Base-by-base conservation (phyloP, 495 filamentous ascomycete genomes). In the Tuber umbilicatum region DNA sequence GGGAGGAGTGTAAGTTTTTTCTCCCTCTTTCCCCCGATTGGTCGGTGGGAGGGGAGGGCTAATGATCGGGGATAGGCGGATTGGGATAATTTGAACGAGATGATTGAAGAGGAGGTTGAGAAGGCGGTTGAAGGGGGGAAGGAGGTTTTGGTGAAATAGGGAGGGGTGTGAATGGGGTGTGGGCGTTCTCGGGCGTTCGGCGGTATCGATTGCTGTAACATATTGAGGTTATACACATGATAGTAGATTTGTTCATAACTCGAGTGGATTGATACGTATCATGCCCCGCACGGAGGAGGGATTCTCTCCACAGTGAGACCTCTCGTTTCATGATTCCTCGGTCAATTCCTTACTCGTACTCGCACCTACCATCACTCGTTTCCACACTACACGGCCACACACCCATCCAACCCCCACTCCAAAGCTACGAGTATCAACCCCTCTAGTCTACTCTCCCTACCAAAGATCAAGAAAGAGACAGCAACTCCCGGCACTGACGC, bases 1-100 rank as follows among this genome's bases (percentile, higher is more conserved):
- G 93, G 96, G 84, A 89, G 90, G 81, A 94, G 95, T 91, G 90
- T 92, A 84, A 89, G 86, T 82, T 94, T 76, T 40, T 2, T 90
- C 88, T 89, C 88, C 85, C 85, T 85, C 73, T 85, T 85, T 50
- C 84, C 89, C 73, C 85, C 85, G 50, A 81, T 10, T 47, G 70
- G n/a, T n/a, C n/a, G n/a, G 35, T 71, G 43, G 6, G 50, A 16
- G 23, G 43, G 39, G 40, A n/a, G 31, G 31, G 50, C 38, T 76
- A 16, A 55, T 50, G 10, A 35, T 9, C n/a, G 68, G 16, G 55
- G 19, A 9, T 72, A 79, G 77, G 73, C 71, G 42, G 69, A 74
- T 69, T 79, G 77, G 77, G 47, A 47, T 40, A 76, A 78, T 42
- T 40, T 79, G 50, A 79, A 79, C n/a, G 77, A 55, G 40, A 79